Conservation (phyloP, 192 early-diverging fungal genomes). For the Umbelopsis sp. region DNA sequence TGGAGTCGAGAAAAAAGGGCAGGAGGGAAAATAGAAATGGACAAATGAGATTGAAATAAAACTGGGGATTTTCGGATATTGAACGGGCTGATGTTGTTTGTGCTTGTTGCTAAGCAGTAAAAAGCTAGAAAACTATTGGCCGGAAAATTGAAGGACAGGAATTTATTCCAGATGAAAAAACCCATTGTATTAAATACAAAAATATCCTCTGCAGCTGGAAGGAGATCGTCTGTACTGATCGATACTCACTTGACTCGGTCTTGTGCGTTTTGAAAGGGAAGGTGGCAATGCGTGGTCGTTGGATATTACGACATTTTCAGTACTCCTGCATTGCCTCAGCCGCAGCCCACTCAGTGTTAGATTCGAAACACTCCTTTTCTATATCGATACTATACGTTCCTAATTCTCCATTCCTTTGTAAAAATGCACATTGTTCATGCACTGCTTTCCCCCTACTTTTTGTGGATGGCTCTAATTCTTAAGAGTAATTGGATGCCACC, state of each 20-base stretch:
- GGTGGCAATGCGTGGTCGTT: conserved; percentile 14
- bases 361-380: background rate
- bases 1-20: too few species aligned
- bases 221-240: conserved; percentile 15
- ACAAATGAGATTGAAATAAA: conserved; percentile 1
- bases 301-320: conserved; percentile 7
- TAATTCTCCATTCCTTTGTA: background rate
- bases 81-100: background rate
- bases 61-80: conserved; percentile 14
- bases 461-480: background rate
- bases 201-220: background rate
- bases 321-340: conserved; percentile 20
- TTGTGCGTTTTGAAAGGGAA: conserved; percentile 18
- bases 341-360: background rate
- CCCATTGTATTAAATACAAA: background rate
- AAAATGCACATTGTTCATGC: background rate
- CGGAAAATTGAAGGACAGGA: conserved; percentile 6
- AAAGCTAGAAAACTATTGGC: background rate
- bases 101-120: background rate
- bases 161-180: too few species aligned
- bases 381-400: too few species aligned
- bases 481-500: background rate
- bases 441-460: background rate
- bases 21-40: too few species aligned
- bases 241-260: conserved; percentile 23